A percentile compares a stretch with the other conserved stretches of the same genome.
Evolutionary conservation across 1,284 basidiomycete species (phyloP).

Genomic region (Mycena citricolor): DNA sequence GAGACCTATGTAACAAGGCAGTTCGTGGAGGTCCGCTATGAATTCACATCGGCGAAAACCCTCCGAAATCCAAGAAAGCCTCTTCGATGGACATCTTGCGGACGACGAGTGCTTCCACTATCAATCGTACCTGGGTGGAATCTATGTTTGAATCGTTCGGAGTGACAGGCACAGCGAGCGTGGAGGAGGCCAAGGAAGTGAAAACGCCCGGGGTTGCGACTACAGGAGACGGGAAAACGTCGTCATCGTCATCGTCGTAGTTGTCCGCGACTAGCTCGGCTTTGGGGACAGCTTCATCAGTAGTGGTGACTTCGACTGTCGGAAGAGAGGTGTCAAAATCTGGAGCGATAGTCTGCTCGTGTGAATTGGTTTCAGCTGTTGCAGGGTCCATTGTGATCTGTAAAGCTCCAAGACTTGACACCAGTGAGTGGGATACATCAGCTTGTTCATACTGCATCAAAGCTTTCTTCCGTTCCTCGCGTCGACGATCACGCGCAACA

Average conservation of each 20-base stretch:
- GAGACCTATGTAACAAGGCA: no score
- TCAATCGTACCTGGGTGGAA: slow-evolving; percentile 53
- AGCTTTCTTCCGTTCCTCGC: slow-evolving; percentile 38
- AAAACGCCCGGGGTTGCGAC: slow-evolving; percentile 28
- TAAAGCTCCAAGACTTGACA: slow-evolving; percentile 32
- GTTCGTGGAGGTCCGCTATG: no score
- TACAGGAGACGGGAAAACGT: slow-evolving; percentile 38
- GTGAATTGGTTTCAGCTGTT: slow-evolving; percentile 7
- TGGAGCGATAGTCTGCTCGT: slow-evolving; percentile 23
- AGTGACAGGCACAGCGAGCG: slow-evolving; percentile 16
- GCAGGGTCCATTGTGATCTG: slow-evolving; percentile 31
- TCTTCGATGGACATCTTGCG: slow-evolving; percentile 72
- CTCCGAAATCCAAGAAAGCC: slow-evolving; percentile 70
- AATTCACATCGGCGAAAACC: slow-evolving; percentile 55
- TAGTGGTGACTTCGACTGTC: slow-evolving; percentile 18
- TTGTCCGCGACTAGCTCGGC: slow-evolving; percentile 7
- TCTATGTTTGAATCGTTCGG: slow-evolving; percentile 17
- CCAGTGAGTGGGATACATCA: slow-evolving; percentile 24
- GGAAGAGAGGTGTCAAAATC: no score
- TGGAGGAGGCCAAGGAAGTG: slow-evolving; percentile 29
- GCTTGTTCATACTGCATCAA: slow-evolving; percentile 28
- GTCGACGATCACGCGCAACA: slow-evolving; percentile 50
- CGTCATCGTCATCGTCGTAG: slow-evolving; percentile 36
- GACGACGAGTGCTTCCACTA: slow-evolving; percentile 78
- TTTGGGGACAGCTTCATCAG: not conserved